Evolutionary conservation across 2,329 filamentous ascomycete genomes (phyloP), one percentile per base, ranked within the genome.

Genomic region (Verticillium klebahnii): DNA sequence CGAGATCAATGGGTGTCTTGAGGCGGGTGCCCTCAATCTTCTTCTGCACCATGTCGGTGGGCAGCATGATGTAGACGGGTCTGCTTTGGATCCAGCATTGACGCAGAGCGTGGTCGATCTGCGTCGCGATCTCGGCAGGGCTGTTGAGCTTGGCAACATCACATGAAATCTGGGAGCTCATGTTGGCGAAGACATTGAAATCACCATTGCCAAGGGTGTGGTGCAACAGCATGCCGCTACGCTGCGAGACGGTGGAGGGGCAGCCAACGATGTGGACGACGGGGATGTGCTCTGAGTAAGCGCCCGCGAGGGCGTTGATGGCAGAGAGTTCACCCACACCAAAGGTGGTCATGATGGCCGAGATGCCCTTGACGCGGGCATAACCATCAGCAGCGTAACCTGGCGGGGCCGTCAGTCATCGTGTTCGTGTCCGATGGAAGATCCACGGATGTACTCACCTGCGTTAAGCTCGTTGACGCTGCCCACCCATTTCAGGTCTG

Each of bases 361-460:
- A 82, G 37, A 92, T 86, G 54, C 89, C 87, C 61, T 89, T 89
- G 63, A 91, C 82, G 65, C 90, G 84, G 61, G 89, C 89, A 71
- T 93, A 93, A 29, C 90, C 90, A 75, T 93, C 90, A n/a, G 90
- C 89, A 32, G 90, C 89, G 69, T 93, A 93, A 19, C 87, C 89
- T 85, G 69, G 31, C 56, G 60, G 34, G 5, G 8, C 14, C n/a
- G n/a, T 34, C 11, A 37, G 34, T 5, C 23, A 31, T 15, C 7
- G 5, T 55, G n/a, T 37, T 52, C 14, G 23, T 7, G 8, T 17
- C 12, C 8, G 34, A 36, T 11, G 9, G 14, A 36, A 36, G 52
- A 71, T 80, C 73, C 69, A 86, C 87, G 4, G n/a, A 25, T 52
- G 67, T n/a, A 71, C 80, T 73, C 69, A 86, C 87, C 86, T 56